Evolutionary conservation across 495 filamentous ascomycete genomes (phyloP).

Genomic region (Letharia columbiana): DNA sequence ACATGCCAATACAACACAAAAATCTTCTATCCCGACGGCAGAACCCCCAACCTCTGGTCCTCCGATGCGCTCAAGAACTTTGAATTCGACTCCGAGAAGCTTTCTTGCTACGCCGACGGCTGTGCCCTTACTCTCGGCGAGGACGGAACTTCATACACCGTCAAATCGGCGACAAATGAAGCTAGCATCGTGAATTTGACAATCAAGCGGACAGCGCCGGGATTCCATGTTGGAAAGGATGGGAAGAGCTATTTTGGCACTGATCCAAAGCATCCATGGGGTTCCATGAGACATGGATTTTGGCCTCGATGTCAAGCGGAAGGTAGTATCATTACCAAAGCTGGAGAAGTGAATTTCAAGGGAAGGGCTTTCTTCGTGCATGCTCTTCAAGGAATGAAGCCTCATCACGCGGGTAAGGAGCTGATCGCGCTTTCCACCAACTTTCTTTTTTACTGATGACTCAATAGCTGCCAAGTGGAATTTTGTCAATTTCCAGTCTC

Average conservation of each 20-base stretch:
- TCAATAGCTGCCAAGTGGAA: constrained; percentile 76
- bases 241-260: constrained; percentile 81
- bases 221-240: constrained; percentile 78
- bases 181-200: constrained; percentile 74
- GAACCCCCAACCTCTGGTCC: constrained; percentile 64
- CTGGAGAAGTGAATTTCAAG: constrained; percentile 71
- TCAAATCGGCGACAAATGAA: constrained; percentile 77
- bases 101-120: constrained; percentile 74
- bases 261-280: constrained; percentile 79
- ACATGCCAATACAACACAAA: constrained; percentile 90
- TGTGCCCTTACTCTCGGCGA: constrained; percentile 74
- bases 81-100: constrained; percentile 76
- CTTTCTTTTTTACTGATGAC: constrained; percentile 11
- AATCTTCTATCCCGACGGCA: constrained; percentile 69
- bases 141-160: constrained; percentile 67
- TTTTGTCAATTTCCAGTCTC: constrained; percentile 84
- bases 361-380: constrained; percentile 70
- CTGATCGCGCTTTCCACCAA: not conserved
- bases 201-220: constrained; percentile 64
- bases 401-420: constrained; percentile 75
- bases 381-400: constrained; percentile 96
- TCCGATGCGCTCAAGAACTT: constrained; percentile 65
- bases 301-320: constrained; percentile 80
- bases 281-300: constrained; percentile 80
- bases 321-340: constrained; percentile 76